Evolutionary conservation across 2,329 filamentous ascomycete species (phyloP), one percentile per base, ranked within the genome.

Genomic region (Boeremia lycopersici): DNA sequence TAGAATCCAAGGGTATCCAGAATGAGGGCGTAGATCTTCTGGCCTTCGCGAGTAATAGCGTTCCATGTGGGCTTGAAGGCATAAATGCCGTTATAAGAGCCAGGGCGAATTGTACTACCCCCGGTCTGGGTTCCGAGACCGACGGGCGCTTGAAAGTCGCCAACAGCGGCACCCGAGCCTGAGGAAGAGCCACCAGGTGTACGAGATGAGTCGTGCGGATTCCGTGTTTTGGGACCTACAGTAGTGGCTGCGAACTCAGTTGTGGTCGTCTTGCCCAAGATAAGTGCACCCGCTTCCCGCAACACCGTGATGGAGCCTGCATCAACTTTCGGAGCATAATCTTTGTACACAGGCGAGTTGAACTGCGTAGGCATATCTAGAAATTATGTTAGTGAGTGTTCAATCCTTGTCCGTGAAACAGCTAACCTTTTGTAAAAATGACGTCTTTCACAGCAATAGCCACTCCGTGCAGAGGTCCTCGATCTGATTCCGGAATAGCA

Each of bases 181-280:
- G 86, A 85, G 0, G 86, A 89, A 0, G 86, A 89, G 40, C 87
- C 87, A 0, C 87, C 87, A 0, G 87, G 87, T 0, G 87, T 89
- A 4, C 80, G 77, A 0, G 53, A 56, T 0, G 74, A 55, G 55
- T 81, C 75, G 56, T 84, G 82, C 0, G 87, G 85, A 65, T 90
- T 90, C 3, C 72, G 67, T 1, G 85, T 86, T 45, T 77, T 77
- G 1, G 81, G 78, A 0, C 85, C 85, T 12, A 76, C 70, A 1
- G 77, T 78, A 0, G 80, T 84, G 2, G 83, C 81, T 0, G 86
- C 84, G 61, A 89, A 88, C 63, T 89, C 85, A 0, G 87, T 86
- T 0, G 86, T 89, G 0, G 81, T 84, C 0, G 83, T 84, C 63
- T 86, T 74, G 59, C 70, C 70, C 39, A 87, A 73, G n/a, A 88